Evolutionary conservation across 495 filamentous ascomycete genomes (phyloP).

Genomic region (Cenococcum geophilum): DNA sequence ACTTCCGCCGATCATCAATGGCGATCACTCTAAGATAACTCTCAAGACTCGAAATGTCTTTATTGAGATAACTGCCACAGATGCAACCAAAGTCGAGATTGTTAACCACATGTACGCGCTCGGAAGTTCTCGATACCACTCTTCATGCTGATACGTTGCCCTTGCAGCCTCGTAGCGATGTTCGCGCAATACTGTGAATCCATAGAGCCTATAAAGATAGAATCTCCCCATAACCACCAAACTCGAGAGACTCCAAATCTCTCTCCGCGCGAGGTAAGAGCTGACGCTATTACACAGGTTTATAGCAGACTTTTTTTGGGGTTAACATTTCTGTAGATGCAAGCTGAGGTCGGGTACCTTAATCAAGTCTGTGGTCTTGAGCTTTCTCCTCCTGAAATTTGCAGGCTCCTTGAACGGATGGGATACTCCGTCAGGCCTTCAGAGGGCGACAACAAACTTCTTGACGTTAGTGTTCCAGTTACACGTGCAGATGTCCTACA

Average conservation of each 20-base stretch:
- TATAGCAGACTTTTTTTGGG: neutral
- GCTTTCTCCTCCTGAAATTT: conserved; percentile 64
- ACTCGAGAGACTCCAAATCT: conserved; percentile 76
- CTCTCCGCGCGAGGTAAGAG: conserved; percentile 48
- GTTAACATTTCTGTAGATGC: conserved; percentile 40
- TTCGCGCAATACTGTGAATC: conserved; percentile 88
- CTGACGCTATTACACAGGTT: neutral
- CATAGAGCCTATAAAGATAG: conserved; percentile 84
- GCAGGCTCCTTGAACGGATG: conserved; percentile 78
- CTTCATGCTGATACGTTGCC: neutral
- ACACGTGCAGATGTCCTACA: conserved; percentile 93
- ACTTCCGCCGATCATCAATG: conserved; percentile 95
- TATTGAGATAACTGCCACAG: conserved; percentile 95
- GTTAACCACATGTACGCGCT: conserved; percentile 64
- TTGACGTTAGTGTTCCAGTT: conserved; percentile 77
- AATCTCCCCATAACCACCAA: conserved; percentile 83
- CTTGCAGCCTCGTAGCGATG: conserved; percentile 70
- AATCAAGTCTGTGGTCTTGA: conserved; percentile 83
- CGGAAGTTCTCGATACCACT: neutral
- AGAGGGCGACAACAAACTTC: conserved; percentile 49
- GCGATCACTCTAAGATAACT: conserved; percentile 91
- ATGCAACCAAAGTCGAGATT: conserved; percentile 94
- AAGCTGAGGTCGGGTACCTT: conserved; percentile 84
- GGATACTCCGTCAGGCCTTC: conserved; percentile 71
- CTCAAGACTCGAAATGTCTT: conserved; percentile 85